phyloP scores from a whole-genome alignment of 1,139 yeast species.

The Petasospora fabianii region DNA sequence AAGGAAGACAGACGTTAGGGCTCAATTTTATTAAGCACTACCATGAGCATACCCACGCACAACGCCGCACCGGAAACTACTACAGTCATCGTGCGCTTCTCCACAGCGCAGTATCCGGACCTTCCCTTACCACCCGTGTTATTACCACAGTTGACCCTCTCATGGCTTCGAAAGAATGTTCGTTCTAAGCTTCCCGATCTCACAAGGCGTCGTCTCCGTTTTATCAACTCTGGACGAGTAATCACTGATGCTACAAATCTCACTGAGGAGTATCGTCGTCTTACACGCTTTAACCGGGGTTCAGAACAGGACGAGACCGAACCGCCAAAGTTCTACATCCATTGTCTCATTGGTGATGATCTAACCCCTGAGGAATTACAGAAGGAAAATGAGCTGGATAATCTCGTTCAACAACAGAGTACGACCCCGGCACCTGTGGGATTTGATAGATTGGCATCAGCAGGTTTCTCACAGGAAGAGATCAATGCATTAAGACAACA shows the following conservation, averaged over 20 bases:
- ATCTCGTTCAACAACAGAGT: conserved; percentile 39
- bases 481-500: conserved; percentile 69
- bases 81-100: conserved; percentile 47
- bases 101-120: conserved; percentile 44
- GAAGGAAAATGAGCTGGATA: conserved; percentile 61
- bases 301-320: conserved; percentile 11
- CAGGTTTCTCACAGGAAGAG: conserved; percentile 80
- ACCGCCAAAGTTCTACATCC: conserved; percentile 49
- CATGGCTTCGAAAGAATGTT: conserved; percentile 43
- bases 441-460: conserved; percentile 75
- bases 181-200: conserved; percentile 35
- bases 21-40: too few relatives aligned
- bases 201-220: conserved; percentile 50
- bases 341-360: conserved; percentile 77
- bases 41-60: conserved; percentile 17
- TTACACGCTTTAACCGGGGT: conserved; percentile 19
- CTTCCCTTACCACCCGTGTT: conserved; percentile 38
- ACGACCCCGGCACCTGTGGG: conserved; percentile 79
- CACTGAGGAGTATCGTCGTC: conserved; percentile 31
- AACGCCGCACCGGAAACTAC: conserved; percentile 11
- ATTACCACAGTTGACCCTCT: conserved; percentile 37
- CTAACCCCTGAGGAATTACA: conserved; percentile 55
- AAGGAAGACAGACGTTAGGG: too few relatives aligned
- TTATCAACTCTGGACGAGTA: conserved; percentile 74
- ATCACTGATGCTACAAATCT: conserved; percentile 59